Evolutionary conservation across 257 asterid species (phyloP).

Genomic region (Orobanche coerulescens): DNA sequence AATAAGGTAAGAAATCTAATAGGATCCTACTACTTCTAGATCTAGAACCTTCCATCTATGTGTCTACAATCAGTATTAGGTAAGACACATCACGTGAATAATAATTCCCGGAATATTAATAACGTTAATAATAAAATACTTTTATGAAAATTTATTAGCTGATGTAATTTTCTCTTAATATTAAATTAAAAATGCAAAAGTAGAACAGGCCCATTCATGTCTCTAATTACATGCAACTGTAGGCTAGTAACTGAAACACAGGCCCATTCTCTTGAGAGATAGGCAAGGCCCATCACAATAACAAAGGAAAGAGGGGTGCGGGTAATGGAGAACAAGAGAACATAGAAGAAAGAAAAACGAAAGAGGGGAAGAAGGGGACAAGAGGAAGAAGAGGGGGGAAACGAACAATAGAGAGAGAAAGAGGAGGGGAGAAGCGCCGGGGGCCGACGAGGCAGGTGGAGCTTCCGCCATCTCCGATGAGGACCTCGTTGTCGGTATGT

Average conservation of each 20-base stretch:
- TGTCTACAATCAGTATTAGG: too few relatives aligned
- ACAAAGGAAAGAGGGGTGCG: background rate
- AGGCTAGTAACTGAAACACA: slow-evolving; percentile 1
- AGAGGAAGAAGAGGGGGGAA: background rate
- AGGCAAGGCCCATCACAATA: background rate
- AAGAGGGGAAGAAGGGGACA: background rate
- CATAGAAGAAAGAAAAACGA: background rate
- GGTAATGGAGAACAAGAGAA: background rate
- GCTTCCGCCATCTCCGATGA: slow-evolving; percentile 24
- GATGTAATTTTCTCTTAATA: too few relatives aligned
- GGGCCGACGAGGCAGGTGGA: slow-evolving; percentile 20
- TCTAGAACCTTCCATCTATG: too few relatives aligned
- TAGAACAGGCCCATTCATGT: background rate
- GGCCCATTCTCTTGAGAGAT: background rate
- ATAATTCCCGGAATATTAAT: too few relatives aligned
- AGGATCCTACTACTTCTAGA: too few relatives aligned
- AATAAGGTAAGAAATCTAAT: too few relatives aligned
- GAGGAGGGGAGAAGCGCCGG: slow-evolving; percentile 15
- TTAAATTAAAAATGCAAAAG: too few relatives aligned
- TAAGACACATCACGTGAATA: too few relatives aligned
- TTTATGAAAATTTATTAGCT: too few relatives aligned
- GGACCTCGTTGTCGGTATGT: slow-evolving; percentile 23
- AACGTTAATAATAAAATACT: too few relatives aligned
- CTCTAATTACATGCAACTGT: background rate
- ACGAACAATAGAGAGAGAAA: background rate